Conservation (phyloP, 1,139 yeast species). For the Debaryomycetaceae sp. region DNA sequence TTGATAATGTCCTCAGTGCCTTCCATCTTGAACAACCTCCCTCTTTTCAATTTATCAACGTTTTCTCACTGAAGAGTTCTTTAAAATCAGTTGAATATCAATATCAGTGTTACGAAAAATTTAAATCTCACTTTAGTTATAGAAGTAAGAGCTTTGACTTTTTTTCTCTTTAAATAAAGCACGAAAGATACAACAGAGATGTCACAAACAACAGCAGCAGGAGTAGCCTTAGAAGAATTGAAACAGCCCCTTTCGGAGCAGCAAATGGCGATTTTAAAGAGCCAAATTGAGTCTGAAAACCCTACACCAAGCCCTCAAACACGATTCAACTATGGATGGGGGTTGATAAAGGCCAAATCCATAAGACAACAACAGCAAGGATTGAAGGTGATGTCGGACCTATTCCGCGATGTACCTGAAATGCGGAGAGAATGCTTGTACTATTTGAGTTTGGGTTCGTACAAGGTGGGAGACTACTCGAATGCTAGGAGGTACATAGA, state of each 20-base stretch:
- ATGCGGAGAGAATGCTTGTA: conserved; percentile 88
- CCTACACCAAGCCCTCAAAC: conserved; percentile 81
- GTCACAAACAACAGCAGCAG: conserved; percentile 14
- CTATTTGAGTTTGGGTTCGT: conserved; percentile 84
- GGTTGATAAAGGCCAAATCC: conserved; percentile 67
- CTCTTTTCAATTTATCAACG: conserved; percentile 1
- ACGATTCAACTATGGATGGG: conserved; percentile 95
- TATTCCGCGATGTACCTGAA: conserved; percentile 74
- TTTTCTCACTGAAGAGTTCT: no score
- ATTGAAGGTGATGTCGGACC: conserved; percentile 66
- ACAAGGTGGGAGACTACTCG: conserved; percentile 80
- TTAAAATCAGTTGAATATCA: no score
- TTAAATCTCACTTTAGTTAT: no score
- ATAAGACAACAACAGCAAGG: conserved; percentile 73
- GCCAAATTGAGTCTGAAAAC: conserved; percentile 79
- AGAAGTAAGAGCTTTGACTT: no score
- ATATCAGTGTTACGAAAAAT: no score
- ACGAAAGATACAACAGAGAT: no score
- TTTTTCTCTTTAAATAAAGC: no score
- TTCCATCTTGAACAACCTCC: not conserved
- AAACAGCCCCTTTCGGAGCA: conserved; percentile 64
- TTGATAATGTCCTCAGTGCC: conserved; percentile 3
- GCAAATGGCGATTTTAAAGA: conserved; percentile 69
- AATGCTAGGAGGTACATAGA: conserved; percentile 87
- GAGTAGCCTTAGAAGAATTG: conserved; percentile 44